A percentile compares a stretch with the other conserved stretches of the same genome.
Evolutionary conservation across 352 stramenopile genomes (phyloP).

Genomic region (Phytophthora tentaculata): DNA sequence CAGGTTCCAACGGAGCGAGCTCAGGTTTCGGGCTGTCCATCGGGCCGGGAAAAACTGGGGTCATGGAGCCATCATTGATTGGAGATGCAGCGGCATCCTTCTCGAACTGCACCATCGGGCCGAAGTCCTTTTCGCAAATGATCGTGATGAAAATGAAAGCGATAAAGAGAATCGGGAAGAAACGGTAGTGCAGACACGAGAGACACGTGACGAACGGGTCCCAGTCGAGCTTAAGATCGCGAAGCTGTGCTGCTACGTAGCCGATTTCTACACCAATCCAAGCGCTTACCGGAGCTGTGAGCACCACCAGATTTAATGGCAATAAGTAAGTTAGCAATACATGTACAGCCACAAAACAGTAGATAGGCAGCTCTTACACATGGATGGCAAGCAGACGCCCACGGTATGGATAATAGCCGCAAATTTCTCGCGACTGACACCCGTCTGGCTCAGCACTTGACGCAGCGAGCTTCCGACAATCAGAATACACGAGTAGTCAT

Average conservation of each 20-base stretch:
- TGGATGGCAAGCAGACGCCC: slow-evolving; percentile 86
- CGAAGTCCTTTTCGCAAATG: slow-evolving; percentile 89
- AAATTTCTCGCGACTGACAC: slow-evolving; percentile 90
- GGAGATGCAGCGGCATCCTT: slow-evolving; percentile 79
- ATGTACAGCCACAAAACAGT: slow-evolving; percentile 20
- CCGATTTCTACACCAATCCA: slow-evolving; percentile 92
- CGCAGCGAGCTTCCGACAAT: slow-evolving; percentile 90
- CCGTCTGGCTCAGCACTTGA: slow-evolving; percentile 80
- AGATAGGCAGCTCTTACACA: slow-evolving; percentile 62
- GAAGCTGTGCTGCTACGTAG: slow-evolving; percentile 82
- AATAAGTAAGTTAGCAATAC: slow-evolving; percentile 10
- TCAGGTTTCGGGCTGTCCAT: slow-evolving; percentile 75
- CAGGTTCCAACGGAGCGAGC: slow-evolving; percentile 71
- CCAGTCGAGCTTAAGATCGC: slow-evolving; percentile 81
- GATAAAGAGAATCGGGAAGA: slow-evolving; percentile 91
- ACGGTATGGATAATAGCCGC: slow-evolving; percentile 90
- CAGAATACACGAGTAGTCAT: slow-evolving; percentile 93
- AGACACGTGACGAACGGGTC: slow-evolving; percentile 89
- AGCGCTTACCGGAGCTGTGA: slow-evolving; percentile 79
- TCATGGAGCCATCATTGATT: slow-evolving; percentile 67
- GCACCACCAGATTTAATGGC: neutral
- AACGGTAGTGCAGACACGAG: slow-evolving; percentile 85
- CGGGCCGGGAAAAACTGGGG: slow-evolving; percentile 62
- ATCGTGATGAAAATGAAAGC: slow-evolving; percentile 92
- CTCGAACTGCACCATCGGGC: slow-evolving; percentile 88